Percentiles rank a stretch among this genome's conserved stretches.
These are phyloP conservation scores for Solanum hybrid DNA, from an alignment of 305 asterid species.

Conservation along the genomic window DNA sequence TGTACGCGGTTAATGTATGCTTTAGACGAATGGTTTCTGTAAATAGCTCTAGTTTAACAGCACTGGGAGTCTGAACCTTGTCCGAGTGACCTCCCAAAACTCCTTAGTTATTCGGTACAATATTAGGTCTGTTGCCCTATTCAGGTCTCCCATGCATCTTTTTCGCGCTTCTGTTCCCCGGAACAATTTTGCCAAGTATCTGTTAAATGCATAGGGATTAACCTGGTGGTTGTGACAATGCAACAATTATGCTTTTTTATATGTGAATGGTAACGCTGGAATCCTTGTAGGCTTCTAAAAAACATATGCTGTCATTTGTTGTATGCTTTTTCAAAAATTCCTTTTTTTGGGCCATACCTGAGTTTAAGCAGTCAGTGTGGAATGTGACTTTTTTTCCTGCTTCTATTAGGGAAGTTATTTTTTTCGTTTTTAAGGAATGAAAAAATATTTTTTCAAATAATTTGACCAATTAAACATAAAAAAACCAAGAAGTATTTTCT, in stretches of 20 bases:
- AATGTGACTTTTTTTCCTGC: background rate
- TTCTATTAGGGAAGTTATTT: background rate
- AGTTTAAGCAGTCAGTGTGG: background rate
- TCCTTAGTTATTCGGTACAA: background rate
- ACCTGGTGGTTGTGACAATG: background rate
- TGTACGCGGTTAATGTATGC: background rate
- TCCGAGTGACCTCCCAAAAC: background rate
- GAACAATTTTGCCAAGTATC: background rate
- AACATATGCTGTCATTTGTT: background rate
- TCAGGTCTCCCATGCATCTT: background rate
- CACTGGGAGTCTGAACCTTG: background rate
- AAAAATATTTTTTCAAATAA: too few relatives aligned
- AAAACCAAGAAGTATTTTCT: background rate
- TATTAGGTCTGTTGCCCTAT: background rate
- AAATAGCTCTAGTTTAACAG: background rate
- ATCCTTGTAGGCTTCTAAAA: background rate
- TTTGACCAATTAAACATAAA: too few relatives aligned
- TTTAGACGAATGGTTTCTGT: background rate
- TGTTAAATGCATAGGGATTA: background rate
- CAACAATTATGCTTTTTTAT: background rate
- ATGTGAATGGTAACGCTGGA: background rate
- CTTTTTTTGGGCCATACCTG: background rate
- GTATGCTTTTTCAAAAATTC: background rate
- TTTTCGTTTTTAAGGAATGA: too few relatives aligned
- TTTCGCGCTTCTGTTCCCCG: background rate